Evolutionary conservation across 306 rosid genomes (phyloP).

Genomic region (Lathyrus oleraceus): DNA sequence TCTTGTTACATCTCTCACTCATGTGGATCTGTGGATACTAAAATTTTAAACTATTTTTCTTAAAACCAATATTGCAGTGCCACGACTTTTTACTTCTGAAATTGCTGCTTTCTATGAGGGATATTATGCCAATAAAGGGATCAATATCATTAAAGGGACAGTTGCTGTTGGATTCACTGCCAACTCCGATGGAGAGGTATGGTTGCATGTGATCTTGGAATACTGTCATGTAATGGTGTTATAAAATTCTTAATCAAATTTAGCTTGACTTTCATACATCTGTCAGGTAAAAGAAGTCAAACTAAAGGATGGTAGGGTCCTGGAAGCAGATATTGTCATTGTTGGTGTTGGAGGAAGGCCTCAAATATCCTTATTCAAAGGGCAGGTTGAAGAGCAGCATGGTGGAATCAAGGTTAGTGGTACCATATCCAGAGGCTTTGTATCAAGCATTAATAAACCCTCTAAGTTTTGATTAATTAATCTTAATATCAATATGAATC

Average conservation of each 20-base stretch:
- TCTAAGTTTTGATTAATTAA: constrained; percentile 8
- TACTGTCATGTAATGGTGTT: constrained; percentile 15
- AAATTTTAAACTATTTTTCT: constrained; percentile 25
- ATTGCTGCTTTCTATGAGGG: constrained; percentile 91
- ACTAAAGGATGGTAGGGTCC: constrained; percentile 87
- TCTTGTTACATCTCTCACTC: constrained; percentile 1
- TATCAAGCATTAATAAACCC: not conserved
- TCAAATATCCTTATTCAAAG: constrained; percentile 72
- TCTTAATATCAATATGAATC: constrained; percentile 22
- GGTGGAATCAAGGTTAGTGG: constrained; percentile 91
- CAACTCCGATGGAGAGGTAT: constrained; percentile 81
- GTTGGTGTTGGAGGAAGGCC: constrained; percentile 98
- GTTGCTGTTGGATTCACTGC: constrained; percentile 82
- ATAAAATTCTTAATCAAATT: constrained; percentile 21
- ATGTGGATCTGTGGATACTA: not conserved
- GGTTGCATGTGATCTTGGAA: constrained; percentile 29
- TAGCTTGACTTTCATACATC: constrained; percentile 14
- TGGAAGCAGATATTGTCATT: constrained; percentile 90
- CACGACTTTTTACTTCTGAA: constrained; percentile 86
- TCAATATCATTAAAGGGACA: constrained; percentile 87
- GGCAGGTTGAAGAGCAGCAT: constrained; percentile 93
- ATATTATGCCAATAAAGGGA: constrained; percentile 75
- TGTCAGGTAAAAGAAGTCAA: constrained; percentile 88
- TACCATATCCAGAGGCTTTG: constrained; percentile 19
- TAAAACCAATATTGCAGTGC: constrained; percentile 65